These are phyloP conservation scores for Apiotrichum laibachii DNA, from an alignment of 1,284 basidiomycete species.

Conservation along the genomic window DNA sequence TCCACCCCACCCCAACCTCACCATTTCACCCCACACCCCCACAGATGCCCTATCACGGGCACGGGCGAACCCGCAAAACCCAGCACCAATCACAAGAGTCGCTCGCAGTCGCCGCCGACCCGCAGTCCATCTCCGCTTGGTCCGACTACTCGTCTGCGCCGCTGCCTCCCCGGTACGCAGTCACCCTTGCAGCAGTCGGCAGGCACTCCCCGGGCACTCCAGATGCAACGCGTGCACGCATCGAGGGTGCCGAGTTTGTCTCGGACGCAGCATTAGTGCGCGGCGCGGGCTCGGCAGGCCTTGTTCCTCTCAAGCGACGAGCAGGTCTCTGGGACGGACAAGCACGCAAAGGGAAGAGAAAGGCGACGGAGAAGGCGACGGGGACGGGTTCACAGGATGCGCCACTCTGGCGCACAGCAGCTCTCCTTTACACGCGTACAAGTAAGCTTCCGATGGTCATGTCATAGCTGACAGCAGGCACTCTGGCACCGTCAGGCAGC, in stretches of 20 bases:
- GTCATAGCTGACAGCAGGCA: background rate
- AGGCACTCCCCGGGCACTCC: constrained; percentile 5
- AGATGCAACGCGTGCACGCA: constrained; percentile 5
- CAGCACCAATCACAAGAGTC: too few species aligned
- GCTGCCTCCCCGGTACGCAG: constrained; percentile 21
- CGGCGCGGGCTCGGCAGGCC: background rate
- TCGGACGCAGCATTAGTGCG: constrained; percentile 19
- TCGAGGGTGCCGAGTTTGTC: constrained; percentile 24
- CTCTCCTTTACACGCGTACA: constrained; percentile 26
- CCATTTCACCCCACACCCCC: too few species aligned
- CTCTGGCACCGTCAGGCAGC: background rate
- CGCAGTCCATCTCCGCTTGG: too few species aligned
- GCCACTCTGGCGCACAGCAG: constrained; percentile 33
- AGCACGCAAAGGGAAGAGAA: background rate
- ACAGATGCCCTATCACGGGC: too few species aligned
- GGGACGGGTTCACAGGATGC: background rate
- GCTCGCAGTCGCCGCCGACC: too few species aligned
- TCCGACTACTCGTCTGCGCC: constrained; percentile 21
- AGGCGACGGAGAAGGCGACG: background rate
- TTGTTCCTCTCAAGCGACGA: constrained; percentile 1
- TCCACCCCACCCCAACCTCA: too few species aligned
- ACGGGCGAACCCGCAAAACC: too few species aligned
- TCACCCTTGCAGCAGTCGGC: constrained; percentile 21
- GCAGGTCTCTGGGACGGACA: constrained; percentile 8
- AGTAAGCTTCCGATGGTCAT: constrained; percentile 17